Percentiles rank a stretch among this genome's conserved stretches.
Conservation (phyloP, 2,329 filamentous ascomycete species). For the Fusarium sp. region DNA sequence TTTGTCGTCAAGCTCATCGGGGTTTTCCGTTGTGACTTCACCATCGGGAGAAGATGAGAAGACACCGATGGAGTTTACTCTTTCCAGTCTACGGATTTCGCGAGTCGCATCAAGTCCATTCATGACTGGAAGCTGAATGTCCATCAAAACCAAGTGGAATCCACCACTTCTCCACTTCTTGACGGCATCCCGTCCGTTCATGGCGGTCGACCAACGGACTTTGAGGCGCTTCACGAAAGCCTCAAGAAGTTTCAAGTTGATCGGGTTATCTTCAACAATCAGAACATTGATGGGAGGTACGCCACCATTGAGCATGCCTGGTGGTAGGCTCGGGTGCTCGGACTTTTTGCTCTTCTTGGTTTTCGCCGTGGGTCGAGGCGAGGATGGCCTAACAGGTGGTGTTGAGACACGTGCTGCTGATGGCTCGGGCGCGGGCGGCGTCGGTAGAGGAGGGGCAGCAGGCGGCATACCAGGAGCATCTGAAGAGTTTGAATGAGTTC, state of each 20-base stretch:
- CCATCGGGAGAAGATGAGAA: constrained; percentile 76
- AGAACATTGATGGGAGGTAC: constrained; percentile 97
- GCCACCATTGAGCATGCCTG: constrained; percentile 79
- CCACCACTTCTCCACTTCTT: constrained; percentile 92
- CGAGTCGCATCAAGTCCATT: constrained; percentile 93
- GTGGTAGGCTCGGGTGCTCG: constrained; percentile 61
- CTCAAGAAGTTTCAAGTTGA: constrained; percentile 93
- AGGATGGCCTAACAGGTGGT: constrained; percentile 60
- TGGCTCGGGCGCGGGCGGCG: constrained; percentile 64
- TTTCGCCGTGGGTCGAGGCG: constrained; percentile 60
- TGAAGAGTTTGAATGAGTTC: constrained; percentile 70
- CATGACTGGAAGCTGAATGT: constrained; percentile 98
- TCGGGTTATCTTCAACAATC: constrained; percentile 98
- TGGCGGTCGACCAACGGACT: constrained; percentile 96
- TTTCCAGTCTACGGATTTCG: constrained; percentile 90
- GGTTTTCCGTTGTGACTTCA: constrained; percentile 59
- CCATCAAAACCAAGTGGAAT: constrained; percentile 97
- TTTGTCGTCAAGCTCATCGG: constrained; percentile 66
- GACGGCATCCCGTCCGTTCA: constrained; percentile 93
- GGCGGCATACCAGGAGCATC: constrained; percentile 61
- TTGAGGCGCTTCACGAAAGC: constrained; percentile 96
- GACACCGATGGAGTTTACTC: constrained; percentile 91
- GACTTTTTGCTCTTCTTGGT: constrained; percentile 67
- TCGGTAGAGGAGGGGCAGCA: constrained; percentile 63
- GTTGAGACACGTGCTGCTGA: constrained; percentile 62